These are phyloP conservation scores for Talaromyces verruculosus DNA, from an alignment of 2,329 filamentous ascomycete genomes.

Conservation along the genomic window DNA sequence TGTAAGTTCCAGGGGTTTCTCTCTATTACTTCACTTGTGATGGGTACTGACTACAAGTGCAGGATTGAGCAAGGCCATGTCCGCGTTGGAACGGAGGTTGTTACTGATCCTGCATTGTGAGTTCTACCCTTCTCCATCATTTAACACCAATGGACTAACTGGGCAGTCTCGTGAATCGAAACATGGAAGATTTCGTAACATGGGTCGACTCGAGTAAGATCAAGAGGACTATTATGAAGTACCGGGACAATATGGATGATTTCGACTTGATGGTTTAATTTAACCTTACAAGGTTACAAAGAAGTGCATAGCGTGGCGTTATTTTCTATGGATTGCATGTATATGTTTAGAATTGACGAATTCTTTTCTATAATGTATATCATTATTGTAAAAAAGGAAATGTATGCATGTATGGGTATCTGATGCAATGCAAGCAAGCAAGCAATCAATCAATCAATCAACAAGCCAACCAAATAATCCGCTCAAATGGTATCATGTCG, in stretches of 20 bases:
- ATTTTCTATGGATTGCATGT: not conserved
- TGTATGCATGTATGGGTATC: conserved; percentile 8
- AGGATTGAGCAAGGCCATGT: conserved; percentile 89
- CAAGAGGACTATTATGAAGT: conserved; percentile 92
- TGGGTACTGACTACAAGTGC: too few relatives aligned
- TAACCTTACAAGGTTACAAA: too few relatives aligned
- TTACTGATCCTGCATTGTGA: conserved; percentile 81
- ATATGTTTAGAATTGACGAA: too few relatives aligned
- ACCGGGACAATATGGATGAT: conserved; percentile 91
- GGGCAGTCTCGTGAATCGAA: conserved; percentile 67
- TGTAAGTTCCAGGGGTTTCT: not conserved
- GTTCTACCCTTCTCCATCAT: not conserved
- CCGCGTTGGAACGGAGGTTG: conserved; percentile 81
- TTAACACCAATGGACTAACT: not conserved
- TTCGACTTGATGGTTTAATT: conserved; percentile 78
- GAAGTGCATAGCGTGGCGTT: conserved; percentile 22
- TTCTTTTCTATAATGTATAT: not conserved
- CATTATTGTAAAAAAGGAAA: not conserved
- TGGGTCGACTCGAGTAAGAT: conserved; percentile 97
- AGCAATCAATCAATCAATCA: conserved; percentile 1
- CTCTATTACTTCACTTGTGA: too few relatives aligned
- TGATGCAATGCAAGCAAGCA: not conserved
- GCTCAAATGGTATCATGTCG: not conserved
- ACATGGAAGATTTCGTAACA: conserved; percentile 93
- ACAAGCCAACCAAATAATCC: not conserved